Percentiles rank a stretch among this genome's conserved stretches.
phyloP scores from a whole-genome alignment of 805 yeast species.

The Candida golubevii region DNA sequence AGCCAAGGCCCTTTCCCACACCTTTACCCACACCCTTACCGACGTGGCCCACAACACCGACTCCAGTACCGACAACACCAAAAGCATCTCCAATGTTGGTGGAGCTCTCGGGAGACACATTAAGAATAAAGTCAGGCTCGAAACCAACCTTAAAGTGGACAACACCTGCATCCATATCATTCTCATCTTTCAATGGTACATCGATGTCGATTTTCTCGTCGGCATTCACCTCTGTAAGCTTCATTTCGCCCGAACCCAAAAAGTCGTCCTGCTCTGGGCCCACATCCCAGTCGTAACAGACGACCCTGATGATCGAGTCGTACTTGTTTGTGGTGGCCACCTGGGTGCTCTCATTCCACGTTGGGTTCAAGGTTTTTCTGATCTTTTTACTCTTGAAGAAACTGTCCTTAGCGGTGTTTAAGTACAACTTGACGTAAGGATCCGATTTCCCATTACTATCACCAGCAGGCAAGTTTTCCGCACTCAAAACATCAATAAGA shows the following conservation, averaged over 20 bases:
- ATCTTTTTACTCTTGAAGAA: slow-evolving; percentile 72
- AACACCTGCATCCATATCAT: slow-evolving; percentile 58
- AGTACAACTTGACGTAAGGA: slow-evolving; percentile 71
- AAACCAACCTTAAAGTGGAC: slow-evolving; percentile 57
- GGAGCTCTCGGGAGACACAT: slow-evolving; percentile 30
- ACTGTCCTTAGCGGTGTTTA: slow-evolving; percentile 56
- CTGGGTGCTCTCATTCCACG: slow-evolving; percentile 70
- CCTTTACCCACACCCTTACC: slow-evolving; percentile 20
- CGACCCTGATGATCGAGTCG: slow-evolving; percentile 53
- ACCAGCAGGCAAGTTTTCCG: slow-evolving; percentile 71
- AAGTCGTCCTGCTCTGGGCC: slow-evolving; percentile 83
- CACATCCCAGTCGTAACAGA: slow-evolving; percentile 86
- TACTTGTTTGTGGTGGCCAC: slow-evolving; percentile 58
- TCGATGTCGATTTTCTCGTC: slow-evolving; percentile 40
- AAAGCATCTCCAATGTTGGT: slow-evolving; percentile 44
- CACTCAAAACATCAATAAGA: slow-evolving; percentile 56
- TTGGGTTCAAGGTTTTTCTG: slow-evolving; percentile 88
- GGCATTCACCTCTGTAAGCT: slow-evolving; percentile 49
- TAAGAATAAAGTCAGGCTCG: slow-evolving; percentile 65
- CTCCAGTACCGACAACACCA: slow-evolving; percentile 31
- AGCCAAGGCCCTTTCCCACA: slow-evolving; percentile 19
- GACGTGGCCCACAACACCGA: slow-evolving; percentile 18
- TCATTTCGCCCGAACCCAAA: slow-evolving; percentile 61
- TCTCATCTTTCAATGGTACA: slow-evolving; percentile 43
- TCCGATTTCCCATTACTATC: slow-evolving; percentile 92